phyloP scores from a whole-genome alignment of 2,329 filamentous ascomycete species.

The Stemphylium vesicarium region DNA sequence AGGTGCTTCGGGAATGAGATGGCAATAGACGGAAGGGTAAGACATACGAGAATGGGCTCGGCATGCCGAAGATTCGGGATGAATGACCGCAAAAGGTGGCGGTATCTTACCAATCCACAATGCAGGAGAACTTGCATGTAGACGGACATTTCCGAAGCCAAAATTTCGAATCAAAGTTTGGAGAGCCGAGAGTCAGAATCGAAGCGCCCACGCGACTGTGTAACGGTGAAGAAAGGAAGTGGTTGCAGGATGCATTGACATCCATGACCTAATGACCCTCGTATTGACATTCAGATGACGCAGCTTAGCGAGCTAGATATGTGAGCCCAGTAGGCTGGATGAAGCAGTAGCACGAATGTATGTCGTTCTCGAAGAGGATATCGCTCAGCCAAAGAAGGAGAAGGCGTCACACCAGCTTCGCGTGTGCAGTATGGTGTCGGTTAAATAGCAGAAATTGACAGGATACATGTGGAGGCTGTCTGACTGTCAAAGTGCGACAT shows the following conservation, averaged over 20 bases:
- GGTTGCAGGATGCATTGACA: constrained; percentile 10
- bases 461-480: constrained; percentile 1
- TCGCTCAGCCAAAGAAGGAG: constrained; percentile 2
- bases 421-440: constrained; percentile 10
- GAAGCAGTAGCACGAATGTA: constrained; percentile 18
- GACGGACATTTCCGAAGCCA: constrained; percentile 6
- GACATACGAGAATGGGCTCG: not conserved
- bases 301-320: constrained; percentile 14
- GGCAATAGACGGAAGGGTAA: not conserved
- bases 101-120: not conserved
- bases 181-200: constrained; percentile 8
- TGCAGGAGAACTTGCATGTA: constrained; percentile 7
- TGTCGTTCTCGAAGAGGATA: constrained; percentile 15
- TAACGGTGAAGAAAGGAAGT: constrained; percentile 9
- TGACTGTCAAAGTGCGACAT: constrained; percentile 10
- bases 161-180: constrained; percentile 1
- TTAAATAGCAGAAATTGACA: constrained; percentile 9
- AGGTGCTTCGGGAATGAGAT: not conserved
- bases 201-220: constrained; percentile 8
- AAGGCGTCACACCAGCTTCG: constrained; percentile 14
- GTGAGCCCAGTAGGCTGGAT: constrained; percentile 5
- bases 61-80: constrained; percentile 3
- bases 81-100: not conserved
- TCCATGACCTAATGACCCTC: not conserved
- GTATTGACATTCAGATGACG: constrained; percentile 19